Conservation (phyloP, 208 protist genomes). For the Herpetomonas tarakana region DNA sequence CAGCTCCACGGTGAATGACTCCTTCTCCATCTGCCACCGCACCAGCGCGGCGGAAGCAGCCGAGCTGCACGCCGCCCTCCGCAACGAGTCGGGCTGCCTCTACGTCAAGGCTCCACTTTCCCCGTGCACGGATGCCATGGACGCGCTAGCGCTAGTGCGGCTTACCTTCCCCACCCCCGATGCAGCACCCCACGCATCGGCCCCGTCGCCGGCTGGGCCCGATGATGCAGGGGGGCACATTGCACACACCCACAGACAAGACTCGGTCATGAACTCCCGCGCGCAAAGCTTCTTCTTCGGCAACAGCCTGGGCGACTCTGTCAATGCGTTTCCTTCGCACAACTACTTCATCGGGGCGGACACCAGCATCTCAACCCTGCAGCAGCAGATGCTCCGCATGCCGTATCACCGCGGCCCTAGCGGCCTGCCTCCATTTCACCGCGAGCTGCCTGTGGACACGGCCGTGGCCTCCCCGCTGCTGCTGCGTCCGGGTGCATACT, state of each 20-base stretch:
- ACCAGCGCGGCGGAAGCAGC: not conserved
- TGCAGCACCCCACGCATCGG: not conserved
- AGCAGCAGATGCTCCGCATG: no score
- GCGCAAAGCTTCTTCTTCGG: no score
- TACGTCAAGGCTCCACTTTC: conserved; percentile 18
- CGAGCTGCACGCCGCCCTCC: not conserved
- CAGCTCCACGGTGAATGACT: no score
- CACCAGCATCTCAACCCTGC: no score
- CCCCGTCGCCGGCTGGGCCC: not conserved
- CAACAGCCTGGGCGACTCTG: no score
- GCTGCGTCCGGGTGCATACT: conserved; percentile 14
- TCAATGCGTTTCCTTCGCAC: no score
- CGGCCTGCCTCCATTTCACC: not conserved
- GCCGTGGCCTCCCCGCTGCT: conserved; percentile 16
- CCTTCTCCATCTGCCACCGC: not conserved
- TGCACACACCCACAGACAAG: no score
- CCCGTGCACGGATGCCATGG: conserved; percentile 1
- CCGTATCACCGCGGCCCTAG: no score
- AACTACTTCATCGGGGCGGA: no score
- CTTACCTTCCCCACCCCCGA: conserved; percentile 7
- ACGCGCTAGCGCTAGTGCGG: conserved; percentile 3
- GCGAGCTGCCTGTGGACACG: not conserved
- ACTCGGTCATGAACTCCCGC: no score
- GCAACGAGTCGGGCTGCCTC: conserved; percentile 1
- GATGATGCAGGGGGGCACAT: no score